phyloP scores from a whole-genome alignment of 345 rosid genomes.

The Trapa incisa region DNA sequence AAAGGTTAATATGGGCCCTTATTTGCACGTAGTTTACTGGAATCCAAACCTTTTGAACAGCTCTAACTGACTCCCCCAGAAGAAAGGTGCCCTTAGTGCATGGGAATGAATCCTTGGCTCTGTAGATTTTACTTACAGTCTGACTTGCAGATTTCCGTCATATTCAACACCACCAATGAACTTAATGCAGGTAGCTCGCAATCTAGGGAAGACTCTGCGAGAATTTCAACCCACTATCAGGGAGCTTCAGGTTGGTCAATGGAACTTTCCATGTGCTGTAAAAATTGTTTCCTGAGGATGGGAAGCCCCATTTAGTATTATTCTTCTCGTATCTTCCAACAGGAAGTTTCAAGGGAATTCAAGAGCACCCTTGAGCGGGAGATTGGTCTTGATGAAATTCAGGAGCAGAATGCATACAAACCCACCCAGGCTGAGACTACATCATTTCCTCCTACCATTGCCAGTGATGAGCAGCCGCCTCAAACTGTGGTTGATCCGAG shows the following conservation, averaged over 20 bases:
- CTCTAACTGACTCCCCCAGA: neutral
- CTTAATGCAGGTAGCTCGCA: slow-evolving; percentile 72
- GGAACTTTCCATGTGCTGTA: slow-evolving; percentile 1
- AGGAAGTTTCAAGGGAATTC: slow-evolving; percentile 95
- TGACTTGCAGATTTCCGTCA: neutral
- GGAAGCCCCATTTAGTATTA: neutral
- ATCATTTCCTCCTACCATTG: slow-evolving; percentile 29
- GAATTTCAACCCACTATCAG: slow-evolving; percentile 87
- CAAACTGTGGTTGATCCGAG: slow-evolving; percentile 31
- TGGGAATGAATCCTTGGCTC: neutral
- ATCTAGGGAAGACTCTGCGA: slow-evolving; percentile 83
- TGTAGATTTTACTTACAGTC: neutral
- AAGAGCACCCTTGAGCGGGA: slow-evolving; percentile 88
- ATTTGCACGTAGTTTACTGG: too few species aligned
- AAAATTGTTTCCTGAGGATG: neutral
- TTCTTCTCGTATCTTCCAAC: slow-evolving; percentile 1
- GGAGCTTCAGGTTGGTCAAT: slow-evolving; percentile 64
- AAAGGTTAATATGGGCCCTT: too few species aligned
- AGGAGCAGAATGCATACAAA: slow-evolving; percentile 28
- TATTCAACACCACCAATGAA: neutral
- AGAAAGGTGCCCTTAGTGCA: too few species aligned
- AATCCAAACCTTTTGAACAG: neutral
- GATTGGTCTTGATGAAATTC: slow-evolving; percentile 65
- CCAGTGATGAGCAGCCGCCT: slow-evolving; percentile 30
- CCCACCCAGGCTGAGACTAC: slow-evolving; percentile 23